A percentile compares a stretch with the other conserved stretches of the same genome.
Conservation (phyloP, 179 eudicot species). For the Nepenthes alata region DNA sequence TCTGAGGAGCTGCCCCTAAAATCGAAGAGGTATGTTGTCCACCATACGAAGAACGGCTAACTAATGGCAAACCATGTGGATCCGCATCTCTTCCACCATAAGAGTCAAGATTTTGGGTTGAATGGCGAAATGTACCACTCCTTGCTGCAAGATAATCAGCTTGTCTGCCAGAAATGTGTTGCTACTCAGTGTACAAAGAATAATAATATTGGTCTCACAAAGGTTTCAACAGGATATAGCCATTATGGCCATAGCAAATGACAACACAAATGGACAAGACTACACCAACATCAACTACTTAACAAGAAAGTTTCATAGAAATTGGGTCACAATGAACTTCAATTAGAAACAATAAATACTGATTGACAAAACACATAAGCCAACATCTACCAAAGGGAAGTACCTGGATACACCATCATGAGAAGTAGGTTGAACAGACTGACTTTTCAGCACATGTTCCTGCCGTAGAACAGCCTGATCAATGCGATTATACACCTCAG, state of each 20-base stretch:
- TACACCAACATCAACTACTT: not conserved
- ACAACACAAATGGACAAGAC: not conserved
- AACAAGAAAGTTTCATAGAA: not conserved
- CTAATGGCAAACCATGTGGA: constrained; percentile 36
- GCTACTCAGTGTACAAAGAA: constrained; percentile 53
- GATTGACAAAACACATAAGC: constrained; percentile 1
- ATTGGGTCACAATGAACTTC: not conserved
- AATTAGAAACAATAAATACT: not conserved
- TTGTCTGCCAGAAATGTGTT: constrained; percentile 93
- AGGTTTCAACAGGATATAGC: constrained; percentile 7
- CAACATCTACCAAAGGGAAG: constrained; percentile 6
- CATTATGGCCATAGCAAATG: not conserved
- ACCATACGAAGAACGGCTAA: constrained; percentile 46
- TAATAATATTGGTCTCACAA: constrained; percentile 2
- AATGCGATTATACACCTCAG: constrained; percentile 68
- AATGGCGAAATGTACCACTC: constrained; percentile 48
- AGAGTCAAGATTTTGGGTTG: constrained; percentile 51
- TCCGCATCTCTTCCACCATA: constrained; percentile 77
- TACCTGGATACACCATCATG: constrained; percentile 82
- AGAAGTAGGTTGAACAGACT: constrained; percentile 58
- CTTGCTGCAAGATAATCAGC: constrained; percentile 86
- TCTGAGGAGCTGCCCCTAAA: constrained; percentile 81
- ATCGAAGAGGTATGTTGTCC: constrained; percentile 78
- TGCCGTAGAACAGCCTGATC: constrained; percentile 53
- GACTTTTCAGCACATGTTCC: constrained; percentile 63